Base-by-base conservation (phyloP, 495 filamentous ascomycete genomes). In the Penicillium psychrofluorescens region DNA sequence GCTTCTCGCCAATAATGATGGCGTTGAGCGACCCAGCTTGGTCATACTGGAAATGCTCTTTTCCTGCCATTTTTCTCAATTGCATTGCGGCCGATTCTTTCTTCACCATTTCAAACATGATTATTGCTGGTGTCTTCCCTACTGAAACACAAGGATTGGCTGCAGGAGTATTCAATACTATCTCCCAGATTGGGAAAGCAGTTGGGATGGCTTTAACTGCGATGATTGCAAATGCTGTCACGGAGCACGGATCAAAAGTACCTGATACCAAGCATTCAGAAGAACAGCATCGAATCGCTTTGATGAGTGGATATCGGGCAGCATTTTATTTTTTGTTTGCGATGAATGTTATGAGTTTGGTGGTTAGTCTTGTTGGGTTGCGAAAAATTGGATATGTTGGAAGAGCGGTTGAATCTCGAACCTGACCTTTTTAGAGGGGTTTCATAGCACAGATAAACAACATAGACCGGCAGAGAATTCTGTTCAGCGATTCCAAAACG, bases 81-180 rank as follows among this genome's bases (percentile, higher is more conserved):
- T 65, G 72, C 1, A 54, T 74, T 6, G 65, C 61, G 33, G 63
- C 69, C 7, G 76, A 79, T 49, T 56, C 61, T 0, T 58, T 80
- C 0, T 81, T 76, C 55, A 71, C 67, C 0, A 64, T 81, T 1
- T 66, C 72, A 4, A 74, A 75, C 47, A 51, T 81, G 11, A 40
- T 80, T 39, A 78, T 81, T 38, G 67, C 75, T 1, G 47, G 52
- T 11, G 63, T 63, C 7, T 60, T 62, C n/a, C 44, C 53, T 13
- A 13, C 10, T 0, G 41, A 55, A 8, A 45, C 39, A 5, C 48
- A 59, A 30, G 71, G 61, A 0, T 59, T 83, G 7, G 77, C 78
- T 9, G 76, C 77, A 7, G 75, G 74, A 11, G 77, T 83, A 0
- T 80, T 83, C 63, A 82, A 80, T 50, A 78, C 74, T 0, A 51